Percentiles rank a stretch among this genome's conserved stretches.
These are phyloP conservation scores for Rostrohypoxylon terebratum DNA, from an alignment of 495 filamentous ascomycete genomes.

Conservation along the genomic window DNA sequence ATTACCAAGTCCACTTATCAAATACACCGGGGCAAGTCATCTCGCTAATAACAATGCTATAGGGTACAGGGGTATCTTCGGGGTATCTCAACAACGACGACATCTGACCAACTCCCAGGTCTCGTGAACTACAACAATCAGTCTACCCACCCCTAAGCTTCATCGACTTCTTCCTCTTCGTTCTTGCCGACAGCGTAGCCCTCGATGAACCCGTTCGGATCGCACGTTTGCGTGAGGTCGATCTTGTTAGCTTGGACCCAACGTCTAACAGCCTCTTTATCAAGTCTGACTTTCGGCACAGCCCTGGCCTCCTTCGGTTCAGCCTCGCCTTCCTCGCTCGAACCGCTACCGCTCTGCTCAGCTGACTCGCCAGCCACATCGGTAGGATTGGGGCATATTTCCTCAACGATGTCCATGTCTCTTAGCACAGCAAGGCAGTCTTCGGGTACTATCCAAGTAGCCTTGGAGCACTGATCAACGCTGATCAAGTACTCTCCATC, in stretches of 20 bases:
- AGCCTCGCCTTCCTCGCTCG: conserved; percentile 34
- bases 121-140: neutral
- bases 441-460: conserved; percentile 83
- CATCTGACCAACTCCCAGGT: neutral
- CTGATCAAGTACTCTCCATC: conserved; percentile 49
- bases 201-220: conserved; percentile 67
- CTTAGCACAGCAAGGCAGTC: conserved; percentile 83
- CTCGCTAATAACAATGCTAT: too few relatives aligned
- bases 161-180: conserved; percentile 49
- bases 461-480: conserved; percentile 58
- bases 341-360: conserved; percentile 8
- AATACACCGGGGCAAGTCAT: too few relatives aligned
- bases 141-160: neutral
- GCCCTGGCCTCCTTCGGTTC: conserved; percentile 26
- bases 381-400: conserved; percentile 61
- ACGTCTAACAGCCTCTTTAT: conserved; percentile 64
- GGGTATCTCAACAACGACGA: neutral
- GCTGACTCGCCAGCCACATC: conserved; percentile 42
- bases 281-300: conserved; percentile 60
- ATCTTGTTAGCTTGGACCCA: conserved; percentile 65
- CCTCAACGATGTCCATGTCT: conserved; percentile 79
- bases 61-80: neutral
- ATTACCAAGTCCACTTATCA: too few relatives aligned
- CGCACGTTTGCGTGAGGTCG: conserved; percentile 62
- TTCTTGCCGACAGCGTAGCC: conserved; percentile 56